Percentiles rank a stretch among this genome's conserved stretches.
Evolutionary conservation across 768 basidiomycete species (phyloP).

Genomic region (Suillus spraguei): DNA sequence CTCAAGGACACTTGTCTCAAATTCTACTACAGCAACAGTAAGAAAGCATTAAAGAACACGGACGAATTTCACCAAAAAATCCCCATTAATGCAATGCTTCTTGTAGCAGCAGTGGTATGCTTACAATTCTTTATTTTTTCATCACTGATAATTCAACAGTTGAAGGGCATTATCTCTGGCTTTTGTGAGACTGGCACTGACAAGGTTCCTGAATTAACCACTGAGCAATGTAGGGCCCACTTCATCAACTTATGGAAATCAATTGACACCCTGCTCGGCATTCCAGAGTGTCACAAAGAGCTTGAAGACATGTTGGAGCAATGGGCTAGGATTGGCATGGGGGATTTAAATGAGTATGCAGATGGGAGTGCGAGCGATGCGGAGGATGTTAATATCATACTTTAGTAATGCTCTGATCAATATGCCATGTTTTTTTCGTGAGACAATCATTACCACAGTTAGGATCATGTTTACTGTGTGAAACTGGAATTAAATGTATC

Average conservation of each 20-base stretch:
- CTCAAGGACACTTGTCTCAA: background rate
- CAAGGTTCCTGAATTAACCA: background rate
- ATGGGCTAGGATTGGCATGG: too few relatives aligned
- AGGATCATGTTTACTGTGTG: too few relatives aligned
- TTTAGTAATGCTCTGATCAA: too few relatives aligned
- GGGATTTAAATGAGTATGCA: too few relatives aligned
- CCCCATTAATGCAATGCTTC: background rate
- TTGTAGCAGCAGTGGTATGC: background rate
- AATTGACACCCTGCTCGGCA: background rate
- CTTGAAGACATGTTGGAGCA: too few relatives aligned
- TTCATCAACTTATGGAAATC: background rate
- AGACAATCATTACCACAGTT: too few relatives aligned
- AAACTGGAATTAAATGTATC: too few relatives aligned
- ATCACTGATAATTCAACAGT: background rate
- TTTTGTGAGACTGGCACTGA: background rate
- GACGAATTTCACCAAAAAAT: background rate
- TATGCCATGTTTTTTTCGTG: too few relatives aligned
- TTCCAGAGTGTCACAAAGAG: too few relatives aligned
- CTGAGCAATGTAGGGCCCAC: background rate
- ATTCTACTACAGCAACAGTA: background rate
- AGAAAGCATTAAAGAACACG: background rate
- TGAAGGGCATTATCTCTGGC: background rate
- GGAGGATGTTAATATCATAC: too few relatives aligned
- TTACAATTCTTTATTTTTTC: background rate
- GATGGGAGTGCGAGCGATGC: too few relatives aligned